These are phyloP conservation scores for Botrytis squamosa DNA, from an alignment of 2,329 filamentous ascomycete species.

Conservation along the genomic window DNA sequence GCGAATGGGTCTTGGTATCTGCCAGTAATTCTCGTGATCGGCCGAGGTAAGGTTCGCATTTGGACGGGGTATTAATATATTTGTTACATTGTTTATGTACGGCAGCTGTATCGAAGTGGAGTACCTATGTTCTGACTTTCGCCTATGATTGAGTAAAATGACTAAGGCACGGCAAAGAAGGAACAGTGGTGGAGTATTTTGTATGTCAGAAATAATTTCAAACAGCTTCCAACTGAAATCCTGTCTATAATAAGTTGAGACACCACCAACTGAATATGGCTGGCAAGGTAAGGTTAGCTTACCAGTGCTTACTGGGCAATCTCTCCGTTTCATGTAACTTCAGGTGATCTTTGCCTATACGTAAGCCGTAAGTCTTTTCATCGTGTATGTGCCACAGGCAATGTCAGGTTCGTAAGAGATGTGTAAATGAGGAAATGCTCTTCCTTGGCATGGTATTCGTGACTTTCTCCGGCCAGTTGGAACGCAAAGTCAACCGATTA, in stretches of 20 bases:
- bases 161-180: not conserved
- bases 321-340: not conserved
- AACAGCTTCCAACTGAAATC: not conserved
- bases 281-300: not conserved
- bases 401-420: not conserved
- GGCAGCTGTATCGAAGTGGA: constrained; percentile 3
- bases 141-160: not conserved
- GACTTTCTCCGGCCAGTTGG: not conserved
- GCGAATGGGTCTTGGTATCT: constrained; percentile 8
- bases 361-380: not conserved
- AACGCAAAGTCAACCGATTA: not conserved
- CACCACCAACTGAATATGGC: not conserved
- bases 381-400: not conserved
- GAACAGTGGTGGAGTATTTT: not conserved
- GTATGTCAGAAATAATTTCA: not conserved
- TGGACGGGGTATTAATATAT: constrained; percentile 6
- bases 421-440: not conserved
- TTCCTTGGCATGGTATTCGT: not conserved
- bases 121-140: not conserved
- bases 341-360: not conserved
- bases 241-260: constrained; percentile 9
- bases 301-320: not conserved
- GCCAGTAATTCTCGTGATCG: constrained; percentile 15
- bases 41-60: constrained; percentile 8
- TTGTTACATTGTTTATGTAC: constrained; percentile 11